Evolutionary conservation across 2,329 filamentous ascomycete genomes (phyloP), one percentile per base, ranked within the genome.

Genomic region (Penicillium crustosum): DNA sequence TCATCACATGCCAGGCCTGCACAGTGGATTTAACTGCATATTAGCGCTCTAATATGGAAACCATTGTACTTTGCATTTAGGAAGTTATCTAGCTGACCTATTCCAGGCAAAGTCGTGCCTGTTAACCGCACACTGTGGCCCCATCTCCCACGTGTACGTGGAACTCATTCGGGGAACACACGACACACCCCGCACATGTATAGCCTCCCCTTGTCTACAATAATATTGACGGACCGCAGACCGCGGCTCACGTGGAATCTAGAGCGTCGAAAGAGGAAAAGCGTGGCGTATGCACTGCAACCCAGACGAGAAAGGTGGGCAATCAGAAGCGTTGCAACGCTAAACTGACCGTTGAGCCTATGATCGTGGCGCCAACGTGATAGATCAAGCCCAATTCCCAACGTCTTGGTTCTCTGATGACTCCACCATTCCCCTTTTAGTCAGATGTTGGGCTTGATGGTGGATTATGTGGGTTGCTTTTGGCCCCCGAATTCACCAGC

Each of bases 91-190:
- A 8, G 12, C 9, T 38, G 6, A 8, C 19, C 47, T 17, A n/a
- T 4, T 25, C 21, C 15, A 44, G 12, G 10, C 13, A 33, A 52
- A 23, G 17, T 8, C 13, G 21, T 17, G 13, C 49, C 8, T 29
- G n/a, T 13, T n/a, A n/a, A 38, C 31, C 19, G 21, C 35, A 23
- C 10, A 25, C 19, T 35, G 29, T 43, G 21, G 19, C 39, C 53
- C 41, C 33, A 36, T 55, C 21, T 55, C 35, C 9, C 9, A 33
- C 36, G 54, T 52, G 57, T 6, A 17, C 35, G 6, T 36, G 58
- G 62, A 54, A 57, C 59, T 57, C 52, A 61, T 52, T 41, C 51
- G 44, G 47, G 38, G 59, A 4, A 39, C 61, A 60, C 38, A 45
- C 60, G 49, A 57, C 51, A 55, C 31, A 41, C 8, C 15, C 15